A percentile compares a stretch with the other conserved stretches of the same genome.
Conservation (phyloP, 192 early-diverging fungal genomes). For the Borealophlyctis nickersoniae region DNA sequence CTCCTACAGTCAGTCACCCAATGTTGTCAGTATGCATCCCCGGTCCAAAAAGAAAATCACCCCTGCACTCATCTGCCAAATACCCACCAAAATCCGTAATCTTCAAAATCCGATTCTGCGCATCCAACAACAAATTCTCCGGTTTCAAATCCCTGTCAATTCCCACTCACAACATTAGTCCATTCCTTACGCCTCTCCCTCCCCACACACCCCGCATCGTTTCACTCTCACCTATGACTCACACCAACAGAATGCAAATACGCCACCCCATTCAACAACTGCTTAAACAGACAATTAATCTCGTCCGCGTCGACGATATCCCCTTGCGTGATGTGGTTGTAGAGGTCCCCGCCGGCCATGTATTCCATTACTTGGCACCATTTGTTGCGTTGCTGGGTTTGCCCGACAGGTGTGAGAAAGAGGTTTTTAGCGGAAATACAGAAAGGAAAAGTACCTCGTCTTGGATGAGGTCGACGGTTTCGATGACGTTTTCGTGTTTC, state of each 20-base stretch:
- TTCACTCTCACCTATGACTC: conserved; percentile 39
- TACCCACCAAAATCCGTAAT: conserved; percentile 54
- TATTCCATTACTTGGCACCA: conserved; percentile 62
- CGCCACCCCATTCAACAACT: conserved; percentile 43
- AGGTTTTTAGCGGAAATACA: conserved; percentile 2
- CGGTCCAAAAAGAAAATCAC: no score
- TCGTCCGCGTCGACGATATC: conserved; percentile 39
- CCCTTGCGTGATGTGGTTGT: conserved; percentile 31
- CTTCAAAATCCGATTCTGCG: conserved; percentile 40
- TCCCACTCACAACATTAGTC: conserved; percentile 7
- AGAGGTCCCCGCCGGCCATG: conserved; percentile 52
- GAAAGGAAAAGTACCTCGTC: conserved; percentile 57
- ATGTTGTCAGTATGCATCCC: neutral
- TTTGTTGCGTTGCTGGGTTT: conserved; percentile 28
- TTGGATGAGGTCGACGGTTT: conserved; percentile 91
- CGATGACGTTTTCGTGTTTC: conserved; percentile 86
- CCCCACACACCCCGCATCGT: neutral
- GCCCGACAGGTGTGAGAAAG: conserved; percentile 5
- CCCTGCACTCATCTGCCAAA: neutral
- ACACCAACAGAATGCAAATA: conserved; percentile 57
- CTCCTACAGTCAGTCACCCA: conserved; percentile 32
- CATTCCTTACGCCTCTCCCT: neutral
- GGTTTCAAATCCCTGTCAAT: conserved; percentile 55
- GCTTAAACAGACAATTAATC: conserved; percentile 53
- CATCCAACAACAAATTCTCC: conserved; percentile 54